These are phyloP conservation scores for Jatropha multifida DNA, from an alignment of 441 rosid species.

Conservation along the genomic window DNA sequence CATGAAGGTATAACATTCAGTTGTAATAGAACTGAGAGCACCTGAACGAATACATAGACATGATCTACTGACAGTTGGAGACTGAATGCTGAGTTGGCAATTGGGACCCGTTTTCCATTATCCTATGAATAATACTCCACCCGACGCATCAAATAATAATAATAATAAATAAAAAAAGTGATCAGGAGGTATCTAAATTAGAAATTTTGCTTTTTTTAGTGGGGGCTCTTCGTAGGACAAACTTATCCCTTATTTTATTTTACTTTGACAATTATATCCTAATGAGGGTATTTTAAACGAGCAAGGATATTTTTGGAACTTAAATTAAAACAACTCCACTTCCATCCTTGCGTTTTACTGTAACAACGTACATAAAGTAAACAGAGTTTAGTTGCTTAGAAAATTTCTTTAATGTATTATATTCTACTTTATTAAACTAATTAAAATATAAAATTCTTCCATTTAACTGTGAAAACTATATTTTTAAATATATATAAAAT, in stretches of 20 bases:
- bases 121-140: slow-evolving; percentile 7
- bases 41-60: slow-evolving; percentile 29
- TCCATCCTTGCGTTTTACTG: too few species aligned
- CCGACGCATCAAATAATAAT: not conserved
- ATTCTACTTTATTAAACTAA: too few species aligned
- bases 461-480: too few species aligned
- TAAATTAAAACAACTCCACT: not conserved
- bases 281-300: accelerated
- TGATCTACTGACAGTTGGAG: slow-evolving; percentile 30
- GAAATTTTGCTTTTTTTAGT: not conserved
- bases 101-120: not conserved
- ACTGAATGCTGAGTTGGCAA: slow-evolving; percentile 36
- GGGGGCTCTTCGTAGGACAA: slow-evolving; percentile 6
- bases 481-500: too few species aligned
- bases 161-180: too few species aligned
- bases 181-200: slow-evolving; percentile 9
- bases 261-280: not conserved
- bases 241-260: not conserved
- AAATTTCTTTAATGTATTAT: too few species aligned
- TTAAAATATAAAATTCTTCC: too few species aligned
- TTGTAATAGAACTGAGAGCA: slow-evolving; percentile 24
- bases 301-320: slow-evolving; percentile 5
- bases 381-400: too few species aligned
- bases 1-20: slow-evolving; percentile 20
- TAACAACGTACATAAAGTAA: too few species aligned